Conservation (phyloP, 2,329 filamentous ascomycete species). For the Epichloe hybrida region DNA sequence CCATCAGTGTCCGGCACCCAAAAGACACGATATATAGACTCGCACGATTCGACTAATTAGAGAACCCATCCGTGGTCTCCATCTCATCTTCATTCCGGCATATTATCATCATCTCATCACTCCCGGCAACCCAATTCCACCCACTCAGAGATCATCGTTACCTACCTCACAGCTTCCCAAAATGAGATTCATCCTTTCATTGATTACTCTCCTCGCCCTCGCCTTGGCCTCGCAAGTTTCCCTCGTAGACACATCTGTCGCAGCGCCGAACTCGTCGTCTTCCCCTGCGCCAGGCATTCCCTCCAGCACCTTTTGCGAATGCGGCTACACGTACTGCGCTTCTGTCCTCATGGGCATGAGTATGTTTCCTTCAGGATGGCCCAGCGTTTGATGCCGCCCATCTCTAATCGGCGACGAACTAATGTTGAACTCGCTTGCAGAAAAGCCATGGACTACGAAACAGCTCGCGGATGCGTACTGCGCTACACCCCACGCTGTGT, state of each 20-base stretch:
- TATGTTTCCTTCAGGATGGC: conserved; percentile 8
- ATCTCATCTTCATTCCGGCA: no score
- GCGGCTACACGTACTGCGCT: conserved; percentile 29
- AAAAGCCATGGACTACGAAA: conserved; percentile 20
- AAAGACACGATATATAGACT: no score
- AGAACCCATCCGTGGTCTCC: no score
- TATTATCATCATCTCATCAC: neutral
- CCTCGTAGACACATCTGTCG: neutral
- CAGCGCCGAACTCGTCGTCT: conserved; percentile 1
- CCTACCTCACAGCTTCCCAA: neutral
- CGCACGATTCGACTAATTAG: no score
- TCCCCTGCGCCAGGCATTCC: conserved; percentile 6
- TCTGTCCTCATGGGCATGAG: conserved; percentile 24
- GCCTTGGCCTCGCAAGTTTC: conserved; percentile 10
- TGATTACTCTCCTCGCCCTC: conserved; percentile 10
- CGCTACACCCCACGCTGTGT: conserved; percentile 22
- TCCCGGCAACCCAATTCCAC: neutral
- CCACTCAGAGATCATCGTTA: neutral
- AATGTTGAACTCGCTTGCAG: conserved; percentile 8
- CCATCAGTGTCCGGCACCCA: no score
- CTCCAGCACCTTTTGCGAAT: conserved; percentile 25
- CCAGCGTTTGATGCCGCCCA: no score
- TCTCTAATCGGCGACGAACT: no score
- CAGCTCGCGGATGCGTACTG: conserved; percentile 24
- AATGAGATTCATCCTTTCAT: conserved; percentile 15